Base-by-base conservation (phyloP, 768 basidiomycete genomes). In the Strobilomyces echinocephalus region DNA sequence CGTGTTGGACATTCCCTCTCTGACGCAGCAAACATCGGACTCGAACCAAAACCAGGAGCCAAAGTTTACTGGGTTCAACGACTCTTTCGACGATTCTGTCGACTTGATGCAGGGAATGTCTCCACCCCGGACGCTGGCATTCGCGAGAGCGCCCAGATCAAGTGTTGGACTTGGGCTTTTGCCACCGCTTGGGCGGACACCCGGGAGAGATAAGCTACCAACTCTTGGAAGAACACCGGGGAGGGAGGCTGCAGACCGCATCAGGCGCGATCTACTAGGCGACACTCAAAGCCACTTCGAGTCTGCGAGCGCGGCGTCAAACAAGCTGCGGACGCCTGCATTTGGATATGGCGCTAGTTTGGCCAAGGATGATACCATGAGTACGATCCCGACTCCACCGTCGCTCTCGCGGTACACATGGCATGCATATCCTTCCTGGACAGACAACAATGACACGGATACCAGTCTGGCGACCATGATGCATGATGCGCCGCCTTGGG, bases 171-270 rank as follows among this genome's bases (percentile, higher is more conserved):
- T 69, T 0, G 69, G 68, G 9, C 64, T 72, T 18, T 60, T 65
- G 38, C 74, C 69, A 8, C 66, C 69, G 18, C 62, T 79, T 11
- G 79, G 81, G 1, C 79, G 81, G 44, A 91, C 91, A 4, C 91
- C 91, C 6, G 79, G 77, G 26, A 84, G 79, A 63, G 83, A 83
- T 33, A 40, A 62, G 15, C 52, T 65, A 3, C 75, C 74, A 8
- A 67, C 67, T 28, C 61, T 81, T 7, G 79, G 80, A 0, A 79
- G 81, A 55, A 91, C 91, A 3, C 91, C 91, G 0, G 78, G 76
- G 30, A 85, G 80, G 62, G 82, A 84, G 54, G 90, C 88, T 4
- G 87, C 86, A 1, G 74, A 78, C 11, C 77, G 85, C 14, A 88
- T 92, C 48, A 78, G 80, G 47, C 75, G 75, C 30, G 84, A 86